Evolutionary conservation across 2,329 filamentous ascomycete species (phyloP), one percentile per base, ranked within the genome.

Genomic region (Neopestalotiopsis rosae): DNA sequence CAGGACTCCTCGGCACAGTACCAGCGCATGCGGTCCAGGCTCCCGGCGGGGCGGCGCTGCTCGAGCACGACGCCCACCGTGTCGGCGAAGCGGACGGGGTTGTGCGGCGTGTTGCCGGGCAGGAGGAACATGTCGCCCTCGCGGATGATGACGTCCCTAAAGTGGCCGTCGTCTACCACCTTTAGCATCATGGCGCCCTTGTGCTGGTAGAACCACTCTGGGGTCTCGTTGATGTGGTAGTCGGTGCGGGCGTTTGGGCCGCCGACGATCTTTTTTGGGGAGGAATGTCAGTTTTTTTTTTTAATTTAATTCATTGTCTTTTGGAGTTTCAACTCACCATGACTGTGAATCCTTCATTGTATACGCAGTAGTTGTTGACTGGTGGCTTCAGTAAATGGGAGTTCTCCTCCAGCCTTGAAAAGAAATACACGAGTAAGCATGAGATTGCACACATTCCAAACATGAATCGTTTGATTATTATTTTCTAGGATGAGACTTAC

Each of bases 141-240:
- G 76, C 91, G 88, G 83, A 98, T 97, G 77, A 94, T 87, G 72
- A 98, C 89, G 81, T 98, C 95, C 73, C 90, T 88, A 82, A 97
- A 97, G 62, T 83, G 70, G 79, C 86, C 80, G 69, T 86, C 81
- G 77, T 98, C 94, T 72, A 98, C 93, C 17, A 96, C 92, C 79
- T 97, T 97, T 74, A 99, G 91, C 69, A 96, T 86, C 95, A 98
- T 98, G 73, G 92, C 91, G 73, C 96, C 96, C 76, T 91, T 91
- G 88, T 97, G 90, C 82, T 98, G 95, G 87, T 96, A 98, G 89
- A 98, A 99, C 91, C 95, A 98, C 81, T 98, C 96, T 13, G 96
- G 91, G 0, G 95, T 98, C 76, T 90, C 86, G 86, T 98, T 98
- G 88, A 98, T 95, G 87, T 98, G 96, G 86, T 98, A 99, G 86